phyloP scores from a whole-genome alignment of 2,329 filamentous ascomycete species.

The Gaeumannomyces sp. region DNA sequence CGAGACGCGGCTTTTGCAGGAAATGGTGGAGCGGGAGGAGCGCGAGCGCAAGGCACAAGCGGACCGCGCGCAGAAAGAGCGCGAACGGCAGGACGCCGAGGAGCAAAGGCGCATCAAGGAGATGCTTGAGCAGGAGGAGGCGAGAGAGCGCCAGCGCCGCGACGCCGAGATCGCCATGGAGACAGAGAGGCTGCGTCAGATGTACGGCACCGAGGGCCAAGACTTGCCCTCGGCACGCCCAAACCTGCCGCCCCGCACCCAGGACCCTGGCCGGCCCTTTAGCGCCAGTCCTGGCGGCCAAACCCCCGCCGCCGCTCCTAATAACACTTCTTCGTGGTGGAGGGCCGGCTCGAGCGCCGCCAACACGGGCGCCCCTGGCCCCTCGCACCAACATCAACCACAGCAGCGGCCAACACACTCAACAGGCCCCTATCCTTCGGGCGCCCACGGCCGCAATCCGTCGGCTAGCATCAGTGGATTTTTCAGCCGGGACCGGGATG shows the following conservation, averaged over 20 bases:
- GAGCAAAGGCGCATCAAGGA: constrained; percentile 54
- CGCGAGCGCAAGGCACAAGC: constrained; percentile 33
- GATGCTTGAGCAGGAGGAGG: constrained; percentile 58
- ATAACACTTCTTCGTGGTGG: constrained; percentile 24
- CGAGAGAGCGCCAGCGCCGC: constrained; percentile 49
- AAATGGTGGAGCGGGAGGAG: constrained; percentile 46
- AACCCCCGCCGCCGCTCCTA: constrained; percentile 2
- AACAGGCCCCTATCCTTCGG: constrained; percentile 15
- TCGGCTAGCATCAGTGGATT: constrained; percentile 19
- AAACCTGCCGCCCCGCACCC: constrained; percentile 15
- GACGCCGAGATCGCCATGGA: constrained; percentile 66
- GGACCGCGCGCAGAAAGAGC: constrained; percentile 4
- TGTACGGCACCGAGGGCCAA: constrained; percentile 57
- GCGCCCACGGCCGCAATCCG: constrained; percentile 14
- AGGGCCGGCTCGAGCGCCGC: constrained; percentile 17
- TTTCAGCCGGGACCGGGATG: constrained; percentile 18
- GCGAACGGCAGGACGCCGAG: constrained; percentile 46
- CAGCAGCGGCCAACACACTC: constrained; percentile 14
- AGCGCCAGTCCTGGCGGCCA: constrained; percentile 36
- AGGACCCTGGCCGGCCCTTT: constrained; percentile 37
- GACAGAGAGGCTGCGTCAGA: constrained; percentile 68
- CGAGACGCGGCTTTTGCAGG: constrained; percentile 69
- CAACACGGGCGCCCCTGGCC: constrained; percentile 9
- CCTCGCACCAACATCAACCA: constrained; percentile 12
- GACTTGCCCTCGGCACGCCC: constrained; percentile 24